Conservation (phyloP, 768 basidiomycete genomes). For the Hygrocybe coccinea region DNA sequence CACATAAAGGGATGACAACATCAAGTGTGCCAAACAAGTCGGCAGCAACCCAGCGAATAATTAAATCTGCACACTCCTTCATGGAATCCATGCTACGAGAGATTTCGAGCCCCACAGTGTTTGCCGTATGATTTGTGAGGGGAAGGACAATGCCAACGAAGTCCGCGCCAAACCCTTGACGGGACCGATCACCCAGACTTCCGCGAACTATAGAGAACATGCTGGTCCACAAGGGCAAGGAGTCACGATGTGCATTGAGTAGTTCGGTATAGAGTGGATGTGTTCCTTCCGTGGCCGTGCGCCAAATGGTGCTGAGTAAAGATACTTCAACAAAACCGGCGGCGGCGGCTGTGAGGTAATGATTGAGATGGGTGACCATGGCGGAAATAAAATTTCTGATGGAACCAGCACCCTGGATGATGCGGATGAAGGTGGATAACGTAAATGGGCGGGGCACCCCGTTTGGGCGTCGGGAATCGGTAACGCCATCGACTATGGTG, state of each 20-base stretch:
- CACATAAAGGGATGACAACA: background rate
- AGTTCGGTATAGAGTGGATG: constrained; percentile 2
- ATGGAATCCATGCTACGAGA: background rate
- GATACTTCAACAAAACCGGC: background rate
- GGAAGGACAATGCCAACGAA: too few species aligned
- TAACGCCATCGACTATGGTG: background rate
- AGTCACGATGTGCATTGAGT: constrained; percentile 1
- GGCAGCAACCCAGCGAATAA: background rate
- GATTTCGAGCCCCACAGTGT: too few species aligned
- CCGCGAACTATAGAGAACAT: background rate
- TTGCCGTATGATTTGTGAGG: too few species aligned
- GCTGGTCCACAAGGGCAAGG: constrained; percentile 1
- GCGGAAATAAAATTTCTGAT: background rate
- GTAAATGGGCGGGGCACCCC: background rate
- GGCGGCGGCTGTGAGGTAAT: background rate
- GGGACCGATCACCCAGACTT: background rate
- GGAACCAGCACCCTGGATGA: background rate
- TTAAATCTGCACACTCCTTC: background rate
- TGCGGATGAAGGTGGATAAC: background rate
- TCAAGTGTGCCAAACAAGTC: constrained; percentile 2
- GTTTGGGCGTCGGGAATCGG: background rate
- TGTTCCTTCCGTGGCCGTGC: background rate
- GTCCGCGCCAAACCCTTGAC: too few species aligned
- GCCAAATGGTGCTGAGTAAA: constrained; percentile 1
- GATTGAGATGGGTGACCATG: background rate